Conservation (phyloP, 2,329 filamentous ascomycete genomes). For the Fusarium longipes region DNA sequence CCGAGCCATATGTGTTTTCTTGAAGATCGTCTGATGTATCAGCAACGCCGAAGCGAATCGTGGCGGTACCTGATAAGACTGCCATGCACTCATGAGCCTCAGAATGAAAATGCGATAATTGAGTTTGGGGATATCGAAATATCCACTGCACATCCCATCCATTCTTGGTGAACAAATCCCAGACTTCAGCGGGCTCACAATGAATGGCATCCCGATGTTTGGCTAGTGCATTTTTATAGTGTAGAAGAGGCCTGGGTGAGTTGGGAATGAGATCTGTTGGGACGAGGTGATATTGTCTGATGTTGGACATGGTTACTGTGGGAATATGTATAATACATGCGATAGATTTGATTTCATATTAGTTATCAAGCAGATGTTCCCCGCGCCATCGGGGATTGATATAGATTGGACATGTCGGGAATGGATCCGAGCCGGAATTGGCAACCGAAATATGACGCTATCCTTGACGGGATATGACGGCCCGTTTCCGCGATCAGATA, state of each 20-base stretch:
- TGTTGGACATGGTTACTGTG: conserved; percentile 29
- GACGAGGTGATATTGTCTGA: conserved; percentile 54
- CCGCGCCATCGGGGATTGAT: not conserved
- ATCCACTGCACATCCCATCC: conserved; percentile 68
- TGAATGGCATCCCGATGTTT: not conserved
- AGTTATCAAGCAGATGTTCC: not conserved
- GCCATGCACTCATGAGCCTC: conserved; percentile 68
- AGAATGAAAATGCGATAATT: conserved; percentile 68
- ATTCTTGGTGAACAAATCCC: conserved; percentile 57
- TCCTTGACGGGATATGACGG: not conserved
- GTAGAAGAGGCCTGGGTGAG: conserved; percentile 63
- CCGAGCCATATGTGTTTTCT: conserved; percentile 53
- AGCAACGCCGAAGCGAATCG: conserved; percentile 65
- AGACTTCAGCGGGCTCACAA: conserved; percentile 53
- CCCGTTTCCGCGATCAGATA: not conserved
- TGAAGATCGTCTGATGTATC: conserved; percentile 57
- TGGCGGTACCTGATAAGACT: conserved; percentile 64
- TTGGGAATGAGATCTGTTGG: conserved; percentile 62
- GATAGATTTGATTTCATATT: not conserved
- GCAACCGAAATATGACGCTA: not conserved
- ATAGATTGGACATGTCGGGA: not conserved
- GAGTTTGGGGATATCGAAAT: conserved; percentile 65
- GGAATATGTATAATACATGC: too few species aligned
- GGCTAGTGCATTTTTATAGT: conserved; percentile 54
- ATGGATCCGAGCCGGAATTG: conserved; percentile 23